phyloP scores from a whole-genome alignment of 306 rosid species.

The Spatholobus suberectus region DNA sequence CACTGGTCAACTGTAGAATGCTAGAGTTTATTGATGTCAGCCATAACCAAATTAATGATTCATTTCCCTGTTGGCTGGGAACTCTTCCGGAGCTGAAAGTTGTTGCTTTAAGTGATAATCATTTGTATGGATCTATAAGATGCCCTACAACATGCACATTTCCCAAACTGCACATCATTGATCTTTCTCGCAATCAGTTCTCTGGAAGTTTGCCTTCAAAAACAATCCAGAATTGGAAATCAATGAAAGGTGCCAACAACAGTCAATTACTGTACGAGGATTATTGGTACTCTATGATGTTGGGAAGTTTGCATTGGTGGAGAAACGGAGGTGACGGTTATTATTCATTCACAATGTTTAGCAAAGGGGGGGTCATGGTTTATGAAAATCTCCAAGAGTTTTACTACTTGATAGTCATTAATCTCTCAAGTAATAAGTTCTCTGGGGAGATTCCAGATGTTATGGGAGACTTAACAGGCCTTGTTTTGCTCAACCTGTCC shows the following conservation, averaged over 20 bases:
- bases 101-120: neutral
- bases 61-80: conserved; percentile 57
- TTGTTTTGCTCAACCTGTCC: too few species aligned
- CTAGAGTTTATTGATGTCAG: conserved; percentile 26
- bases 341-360: conserved; percentile 25
- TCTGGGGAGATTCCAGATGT: neutral
- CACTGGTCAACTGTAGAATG: conserved; percentile 33
- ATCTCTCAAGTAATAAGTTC: conserved; percentile 25
- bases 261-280: neutral
- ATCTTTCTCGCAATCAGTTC: conserved; percentile 24
- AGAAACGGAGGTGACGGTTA: too few species aligned
- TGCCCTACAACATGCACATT: neutral
- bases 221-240: neutral
- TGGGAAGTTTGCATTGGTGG: too few species aligned
- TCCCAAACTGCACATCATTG: conserved; percentile 31
- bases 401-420: conserved; percentile 1
- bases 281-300: accelerated
- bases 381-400: neutral
- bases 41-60: conserved; percentile 32
- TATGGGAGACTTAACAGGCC: neutral
- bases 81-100: conserved; percentile 34
- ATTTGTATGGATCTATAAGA: conserved; percentile 19
- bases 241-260: neutral
- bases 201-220: neutral
- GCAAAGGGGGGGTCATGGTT: conserved; percentile 20